Evolutionary conservation across 2,329 filamentous ascomycete genomes (phyloP), one percentile per base, ranked within the genome.

Genomic region (Colletotrichum eremochloae): DNA sequence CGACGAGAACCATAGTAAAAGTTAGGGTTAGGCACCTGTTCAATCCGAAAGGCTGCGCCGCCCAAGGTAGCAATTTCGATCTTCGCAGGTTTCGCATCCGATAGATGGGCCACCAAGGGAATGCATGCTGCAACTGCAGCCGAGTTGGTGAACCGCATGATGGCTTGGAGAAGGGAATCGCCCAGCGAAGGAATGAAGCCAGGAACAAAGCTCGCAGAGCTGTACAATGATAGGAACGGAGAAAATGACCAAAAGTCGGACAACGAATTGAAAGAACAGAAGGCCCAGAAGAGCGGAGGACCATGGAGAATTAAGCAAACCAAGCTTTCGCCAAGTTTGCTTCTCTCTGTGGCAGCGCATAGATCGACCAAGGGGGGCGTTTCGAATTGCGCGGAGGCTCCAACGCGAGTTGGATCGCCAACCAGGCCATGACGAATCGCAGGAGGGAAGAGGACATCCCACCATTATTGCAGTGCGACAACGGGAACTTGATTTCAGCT

Each of bases 41-140:
- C 72, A 58, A 85, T 76, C 67, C 79, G 80, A 72, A 85, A 82
- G n/a, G 79, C 80, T 71, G 79, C 77, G 12, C 83, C 83, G n/a
- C 81, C 83, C 12, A 82, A 74, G 1, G 78, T 81, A n/a, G 80
- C 76, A 20, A 83, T 77, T 60, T 80, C 75, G 68, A 81, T 77
- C 20, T 75, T 76, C n/a, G 53, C 36, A 24, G 76, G 76, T 18
- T 80, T 79, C 40, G 77, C 79, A 46, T 78, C 77, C 56, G 76
- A 80, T 72, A 80, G 40, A 50, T 70, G 61, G 14, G 50, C 29
- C 11, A 57, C 56, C 15, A 72, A 67, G 31, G 71, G 62, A 67
- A 63, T 5, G 63, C 77, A 79, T 38, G 81, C 80, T 71, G 81
- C 80, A 44, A 79, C 68, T 38, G 79, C 79, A 71, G 82, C 79